Base-by-base conservation (phyloP, 2,329 filamentous ascomycete species). In the Capronia coronata region DNA sequence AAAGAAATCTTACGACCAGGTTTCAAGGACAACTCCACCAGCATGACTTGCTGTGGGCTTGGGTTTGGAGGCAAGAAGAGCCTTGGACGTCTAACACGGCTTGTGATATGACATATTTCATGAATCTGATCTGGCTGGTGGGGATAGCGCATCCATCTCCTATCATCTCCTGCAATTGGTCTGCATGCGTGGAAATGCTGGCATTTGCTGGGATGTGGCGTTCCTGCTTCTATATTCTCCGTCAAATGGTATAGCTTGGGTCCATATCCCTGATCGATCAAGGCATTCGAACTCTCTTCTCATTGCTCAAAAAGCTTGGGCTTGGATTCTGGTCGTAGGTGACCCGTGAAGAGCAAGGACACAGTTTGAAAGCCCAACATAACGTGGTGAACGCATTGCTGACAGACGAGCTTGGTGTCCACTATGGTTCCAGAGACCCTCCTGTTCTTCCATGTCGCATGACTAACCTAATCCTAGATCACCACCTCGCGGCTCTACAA, bases 1-100 rank as follows among this genome's bases (percentile, higher is more conserved):
- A 57, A 54, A 48, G 43, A 51, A 57, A 57, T 55, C 47, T 57
- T 55, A 52, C 49, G 44, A 49, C 43, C 44, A 50, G 43, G 52
- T 57, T 57, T 55, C 54, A 57, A 51, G 52, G 49, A 42, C 50
- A 49, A 45, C 25, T 52, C 43, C 42, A 45, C 41, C 51, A 49
- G 48, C 32, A 52, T 45, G 48, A 51, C 54, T 46, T 56, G 43
- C 18, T 51, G 40, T 32, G 39, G 37, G 43, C 46, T 29, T 37
- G 43, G 39, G 18, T 46, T 35, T 30, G 23, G 23, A 16, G 29
- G 49, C 29, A 38, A 46, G 43, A 30, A 46, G 44, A 45, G 32
- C 43, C 30, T 32, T 43, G 43, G 32, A 51, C 37, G 23, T 46
- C 43, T 23, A 55, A 51, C 39, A 43, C 29, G 39, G 43, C 38